A percentile compares a stretch with the other conserved stretches of the same genome.
phyloP scores from a whole-genome alignment of 371 early-diverging fungal genomes.

The Nematocida homosporus region DNA sequence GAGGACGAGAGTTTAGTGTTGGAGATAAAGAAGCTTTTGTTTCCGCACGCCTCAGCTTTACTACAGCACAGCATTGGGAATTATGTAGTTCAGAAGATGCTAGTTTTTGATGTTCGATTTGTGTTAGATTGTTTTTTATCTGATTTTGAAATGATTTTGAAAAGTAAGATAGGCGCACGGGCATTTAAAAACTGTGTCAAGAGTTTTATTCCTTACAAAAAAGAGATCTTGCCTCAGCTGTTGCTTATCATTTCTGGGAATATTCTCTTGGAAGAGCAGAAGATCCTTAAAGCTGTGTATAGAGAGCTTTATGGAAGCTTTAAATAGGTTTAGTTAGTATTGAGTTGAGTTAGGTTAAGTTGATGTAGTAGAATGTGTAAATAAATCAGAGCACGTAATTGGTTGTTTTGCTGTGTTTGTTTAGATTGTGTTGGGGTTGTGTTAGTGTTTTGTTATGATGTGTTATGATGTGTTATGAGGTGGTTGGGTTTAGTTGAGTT shows the following conservation, averaged over 20 bases:
- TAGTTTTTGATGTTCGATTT: conserved; percentile 55
- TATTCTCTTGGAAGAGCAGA: conserved; percentile 29
- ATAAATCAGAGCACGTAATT: no score
- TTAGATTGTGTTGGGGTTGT: no score
- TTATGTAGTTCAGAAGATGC: conserved; percentile 67
- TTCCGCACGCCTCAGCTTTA: conserved; percentile 56
- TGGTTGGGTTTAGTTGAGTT: no score
- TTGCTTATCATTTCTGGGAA: background rate
- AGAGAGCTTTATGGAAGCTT: conserved; percentile 12
- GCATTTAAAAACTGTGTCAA: conserved; percentile 63
- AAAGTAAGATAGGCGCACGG: conserved; percentile 60
- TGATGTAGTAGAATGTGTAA: no score
- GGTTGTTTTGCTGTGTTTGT: no score
- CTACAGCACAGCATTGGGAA: conserved; percentile 67
- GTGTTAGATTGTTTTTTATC: conserved; percentile 58
- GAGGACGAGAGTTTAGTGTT: background rate
- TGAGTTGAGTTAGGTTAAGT: no score
- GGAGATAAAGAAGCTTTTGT: conserved; percentile 46
- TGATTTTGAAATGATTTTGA: conserved; percentile 54
- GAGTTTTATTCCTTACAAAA: conserved; percentile 51
- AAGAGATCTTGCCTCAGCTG: conserved; percentile 26
- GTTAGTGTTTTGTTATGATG: no score
- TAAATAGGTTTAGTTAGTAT: no score
- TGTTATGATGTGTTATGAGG: no score
- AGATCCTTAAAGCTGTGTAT: conserved; percentile 19